Conservation (phyloP, 768 basidiomycete species). For the Phaeotremella skinneri region DNA sequence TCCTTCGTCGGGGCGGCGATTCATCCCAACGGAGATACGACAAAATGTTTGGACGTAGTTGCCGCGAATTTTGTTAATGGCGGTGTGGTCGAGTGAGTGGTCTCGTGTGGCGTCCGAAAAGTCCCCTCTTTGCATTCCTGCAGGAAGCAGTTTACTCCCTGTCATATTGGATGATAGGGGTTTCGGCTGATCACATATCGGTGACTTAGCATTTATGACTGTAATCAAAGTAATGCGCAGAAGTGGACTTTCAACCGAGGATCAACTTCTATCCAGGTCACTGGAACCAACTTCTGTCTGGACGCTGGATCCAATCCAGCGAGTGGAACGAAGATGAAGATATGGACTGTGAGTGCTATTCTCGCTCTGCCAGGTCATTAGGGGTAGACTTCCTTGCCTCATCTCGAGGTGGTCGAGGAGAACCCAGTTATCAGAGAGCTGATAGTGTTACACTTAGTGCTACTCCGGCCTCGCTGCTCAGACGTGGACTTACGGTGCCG, state of each 20-base stretch:
- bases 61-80: slow-evolving; percentile 19
- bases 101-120: too few species aligned
- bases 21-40: slow-evolving; percentile 29
- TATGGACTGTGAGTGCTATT: slow-evolving; percentile 35
- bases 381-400: neutral
- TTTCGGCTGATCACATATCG: neutral
- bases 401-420: neutral
- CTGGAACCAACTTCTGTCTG: slow-evolving; percentile 37
- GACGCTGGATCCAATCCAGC: slow-evolving; percentile 32
- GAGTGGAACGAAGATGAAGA: slow-evolving; percentile 33
- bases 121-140: too few species aligned
- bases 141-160: neutral
- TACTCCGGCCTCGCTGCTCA: slow-evolving; percentile 32
- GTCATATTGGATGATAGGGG: neutral
- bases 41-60: slow-evolving; percentile 34
- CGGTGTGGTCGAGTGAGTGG: slow-evolving; percentile 24
- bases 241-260: slow-evolving; percentile 27
- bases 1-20: slow-evolving; percentile 18
- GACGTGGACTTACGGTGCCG: slow-evolving; percentile 35
- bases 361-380: too few species aligned
- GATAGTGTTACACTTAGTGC: slow-evolving; percentile 13
- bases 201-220: slow-evolving; percentile 32
- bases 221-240: slow-evolving; percentile 26
- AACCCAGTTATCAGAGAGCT: slow-evolving; percentile 6
- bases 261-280: slow-evolving; percentile 25